Base-by-base conservation (phyloP, 2,329 filamentous ascomycete species). In the Scortechinia acanthostroma region DNA sequence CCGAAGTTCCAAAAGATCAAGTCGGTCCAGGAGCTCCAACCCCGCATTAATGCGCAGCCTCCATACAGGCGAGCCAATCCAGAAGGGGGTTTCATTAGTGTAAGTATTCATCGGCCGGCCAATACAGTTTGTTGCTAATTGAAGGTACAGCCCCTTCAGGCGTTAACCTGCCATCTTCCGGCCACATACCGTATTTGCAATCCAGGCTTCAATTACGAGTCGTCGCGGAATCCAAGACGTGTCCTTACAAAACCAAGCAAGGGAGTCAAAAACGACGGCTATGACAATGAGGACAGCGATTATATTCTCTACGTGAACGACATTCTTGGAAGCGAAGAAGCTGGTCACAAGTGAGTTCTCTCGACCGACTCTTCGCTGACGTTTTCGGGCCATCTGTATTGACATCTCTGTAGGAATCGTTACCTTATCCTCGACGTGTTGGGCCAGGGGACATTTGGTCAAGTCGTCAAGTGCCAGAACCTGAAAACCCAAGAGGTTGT, bases 261-360 rank as follows among this genome's bases (percentile, higher is more conserved):
- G 68, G 93, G 93, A 14, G 80, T 88, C 50, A 98, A 98, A 75
- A 98, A 98, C 58, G 93, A 98, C 68, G 93, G 93, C 3, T 98
- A 93, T 58, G 93, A 98, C 60, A 98, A 98, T 54, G 93, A 98
- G 62, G 93, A 98, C 55, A 97, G 93, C 63, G 93, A 98, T 60
- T 98, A 98, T 61, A 98, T 98, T 58, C 79, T 98, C 53, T 98
- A 97, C 56, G 93, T 98, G 56, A 98, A 98, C 63, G 93, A 98
- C 61, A 98, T 98, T 51, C 72, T 98, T 45, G 93, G 93, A 6
- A 97, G 91, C 14, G 93, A 98, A 66, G 93, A 98, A 64, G 91
- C 91, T 50, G 93, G 93, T 33, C 93, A 98, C 71, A 98, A 97
- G 88, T 90, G 71, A 54, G 82, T 60, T 19, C 21, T 42, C 22